phyloP scores from a whole-genome alignment of 306 rosid genomes.

The Potentilla sterilis region DNA sequence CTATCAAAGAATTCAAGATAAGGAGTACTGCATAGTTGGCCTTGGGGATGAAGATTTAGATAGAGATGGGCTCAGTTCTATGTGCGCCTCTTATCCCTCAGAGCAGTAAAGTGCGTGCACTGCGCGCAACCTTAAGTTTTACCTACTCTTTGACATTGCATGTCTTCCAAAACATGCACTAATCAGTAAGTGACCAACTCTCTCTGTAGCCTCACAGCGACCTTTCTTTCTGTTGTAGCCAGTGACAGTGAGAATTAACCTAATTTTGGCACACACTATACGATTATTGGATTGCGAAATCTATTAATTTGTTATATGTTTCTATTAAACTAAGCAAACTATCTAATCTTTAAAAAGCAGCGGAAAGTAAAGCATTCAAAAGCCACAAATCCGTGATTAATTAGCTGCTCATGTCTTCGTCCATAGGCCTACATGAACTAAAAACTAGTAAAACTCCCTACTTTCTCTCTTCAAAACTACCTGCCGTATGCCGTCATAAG shows the following conservation, averaged over 20 bases:
- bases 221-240: not conserved
- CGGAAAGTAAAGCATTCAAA: slow-evolving; percentile 16
- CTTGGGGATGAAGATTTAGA: not conserved
- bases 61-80: not conserved
- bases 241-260: not conserved
- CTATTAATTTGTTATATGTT: not conserved
- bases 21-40: not conserved
- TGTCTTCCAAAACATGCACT: not conserved
- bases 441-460: slow-evolving; percentile 1
- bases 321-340: not conserved
- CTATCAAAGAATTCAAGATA: not conserved
- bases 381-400: slow-evolving; percentile 17
- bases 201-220: not conserved
- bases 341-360: not conserved
- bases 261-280: not conserved
- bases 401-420: not conserved
- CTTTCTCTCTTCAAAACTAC: not conserved
- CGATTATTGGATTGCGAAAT: slow-evolving; percentile 8
- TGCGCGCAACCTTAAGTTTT: not conserved
- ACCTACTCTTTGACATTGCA: slow-evolving; percentile 1
- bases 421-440: not conserved
- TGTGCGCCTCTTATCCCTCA: not conserved
- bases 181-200: not conserved
- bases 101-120: not conserved
- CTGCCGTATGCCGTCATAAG: too few species aligned